Base-by-base conservation (phyloP, 2,329 filamentous ascomycete species). In the Thielaviopsis ethacetica region DNA sequence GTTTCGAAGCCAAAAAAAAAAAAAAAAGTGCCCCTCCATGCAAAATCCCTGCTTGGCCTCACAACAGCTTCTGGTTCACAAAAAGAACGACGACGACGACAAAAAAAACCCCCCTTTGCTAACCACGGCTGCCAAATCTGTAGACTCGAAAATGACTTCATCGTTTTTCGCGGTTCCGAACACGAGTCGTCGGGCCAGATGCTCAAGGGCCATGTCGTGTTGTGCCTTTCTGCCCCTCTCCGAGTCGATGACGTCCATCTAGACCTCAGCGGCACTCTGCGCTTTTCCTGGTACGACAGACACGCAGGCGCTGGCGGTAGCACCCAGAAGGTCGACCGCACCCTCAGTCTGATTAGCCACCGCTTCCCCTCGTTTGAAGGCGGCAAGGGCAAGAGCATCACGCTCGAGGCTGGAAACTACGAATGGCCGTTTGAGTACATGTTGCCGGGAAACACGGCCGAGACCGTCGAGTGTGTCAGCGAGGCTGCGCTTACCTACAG, bases 401-500 rank as follows among this genome's bases (percentile, higher is more conserved):
- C 78, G 6, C 73, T 91, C 26, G 76, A 78, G 4, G 80, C 85
- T 26, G 86, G 86, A 62, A 91, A 91, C 70, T 89, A 93, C 71
- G 86, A 91, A 69, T 91, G 86, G 73, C 86, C 86, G 0, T 91
- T 93, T 68, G 83, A 89, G 65, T 75, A 84, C 60, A 75, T 86
- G 60, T 74, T 91, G n/a, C 79, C 85, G 17, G 87, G 87, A 60
- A 74, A 80, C 65, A 83, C 78, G 24, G 80, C 88, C 19, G 93
- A 97, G 76, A 95, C 89, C 67, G 81, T 98, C 49, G 93, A 97
- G 71, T 93, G 93, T 3, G 75, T 97, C 59, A 78, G 81, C 59
- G 88, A 94, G 65, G 91, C 87, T 17, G 91, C 86, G 72, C 84
- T 97, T 62, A 86, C 88, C 54, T 98, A 97, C 72, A 84, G 86